Evolutionary conservation across 2,329 filamentous ascomycete genomes (phyloP), one percentile per base, ranked within the genome.

Genomic region (Monosporascus sp.): DNA sequence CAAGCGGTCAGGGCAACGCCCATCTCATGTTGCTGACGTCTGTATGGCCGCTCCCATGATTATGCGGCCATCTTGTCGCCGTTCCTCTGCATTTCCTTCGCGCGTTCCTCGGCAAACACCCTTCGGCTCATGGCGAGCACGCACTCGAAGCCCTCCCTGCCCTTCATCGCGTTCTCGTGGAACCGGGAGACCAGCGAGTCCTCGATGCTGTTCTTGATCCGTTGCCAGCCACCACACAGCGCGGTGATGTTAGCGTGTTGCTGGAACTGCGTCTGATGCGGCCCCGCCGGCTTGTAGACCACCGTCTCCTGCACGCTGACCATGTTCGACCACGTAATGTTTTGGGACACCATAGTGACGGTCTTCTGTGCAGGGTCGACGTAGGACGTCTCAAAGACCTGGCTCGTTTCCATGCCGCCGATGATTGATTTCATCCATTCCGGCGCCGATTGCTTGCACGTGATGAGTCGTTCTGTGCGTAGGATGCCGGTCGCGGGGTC

Each of bases 341-440:
- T 99, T 70, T 91, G 90, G 61, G 90, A 94, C 71, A 92, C 91
- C 89, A 99, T 96, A 57, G 92, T 97, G 67, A 99, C 90, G 59
- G 90, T 95, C 74, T 92, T 91, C 57, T 80, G 78, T 43, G 72
- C 67, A 1, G 90, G 90, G 72, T 97, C 91, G 68, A 99, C 93
- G 72, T 97, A 97, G 55, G 90, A 96, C 45, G 92, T 89, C 77
- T 99, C 94, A 73, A 93, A 96, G 61, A 97, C 91, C 71, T 93
- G 88, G 59, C 87, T 93, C 56, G 88, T 89, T 57, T 94, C 88
- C 61, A 84, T 81, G 64, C 85, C 83, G 58, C 92, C 92, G 63
- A 97, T 82, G 51, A 97, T 76, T 22, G 85, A 82, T 68, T 86
- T 83, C 52, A 99, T 79, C 88, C 89, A 93, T 65, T 90, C 86